phyloP scores from a whole-genome alignment of 1,139 yeast species.

The Candida tropicalis region DNA sequence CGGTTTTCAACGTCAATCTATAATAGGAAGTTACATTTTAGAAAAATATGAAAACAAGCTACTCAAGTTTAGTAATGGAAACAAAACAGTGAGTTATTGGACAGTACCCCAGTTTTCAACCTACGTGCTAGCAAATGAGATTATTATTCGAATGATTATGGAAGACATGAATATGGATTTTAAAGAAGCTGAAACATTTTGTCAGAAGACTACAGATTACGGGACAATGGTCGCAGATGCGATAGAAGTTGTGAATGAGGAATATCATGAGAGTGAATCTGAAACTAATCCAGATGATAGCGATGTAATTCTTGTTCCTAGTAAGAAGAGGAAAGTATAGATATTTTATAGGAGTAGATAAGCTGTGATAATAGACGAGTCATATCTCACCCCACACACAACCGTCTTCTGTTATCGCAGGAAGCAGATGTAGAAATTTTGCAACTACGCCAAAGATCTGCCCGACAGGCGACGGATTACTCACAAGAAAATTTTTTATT shows the following conservation, averaged over 20 bases:
- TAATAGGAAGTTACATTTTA: constrained; percentile 44
- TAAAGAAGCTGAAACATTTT: constrained; percentile 47
- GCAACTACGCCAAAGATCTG: no score
- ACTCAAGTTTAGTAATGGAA: constrained; percentile 25
- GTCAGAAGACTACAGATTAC: constrained; percentile 55
- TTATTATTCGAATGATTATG: constrained; percentile 53
- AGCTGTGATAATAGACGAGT: no score
- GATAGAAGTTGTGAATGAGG: constrained; percentile 24
- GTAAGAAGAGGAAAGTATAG: not conserved
- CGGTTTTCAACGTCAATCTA: constrained; percentile 59
- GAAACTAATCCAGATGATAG: not conserved
- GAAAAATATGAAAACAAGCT: constrained; percentile 31
- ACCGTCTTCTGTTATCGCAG: no score
- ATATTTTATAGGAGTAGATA: no score
- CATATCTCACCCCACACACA: no score
- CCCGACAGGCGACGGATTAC: no score
- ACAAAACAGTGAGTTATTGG: constrained; percentile 61
- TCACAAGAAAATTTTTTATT: no score
- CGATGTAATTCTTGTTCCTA: not conserved
- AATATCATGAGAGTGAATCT: not conserved
- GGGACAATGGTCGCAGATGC: constrained; percentile 53
- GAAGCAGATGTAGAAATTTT: no score
- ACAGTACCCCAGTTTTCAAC: constrained; percentile 55
- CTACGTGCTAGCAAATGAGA: constrained; percentile 66
- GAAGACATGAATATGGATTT: constrained; percentile 43